Percentiles rank a stretch among this genome's conserved stretches.
Conservation (phyloP, 352 stramenopile genomes). For the Phytopythium cucurbitacearum region DNA sequence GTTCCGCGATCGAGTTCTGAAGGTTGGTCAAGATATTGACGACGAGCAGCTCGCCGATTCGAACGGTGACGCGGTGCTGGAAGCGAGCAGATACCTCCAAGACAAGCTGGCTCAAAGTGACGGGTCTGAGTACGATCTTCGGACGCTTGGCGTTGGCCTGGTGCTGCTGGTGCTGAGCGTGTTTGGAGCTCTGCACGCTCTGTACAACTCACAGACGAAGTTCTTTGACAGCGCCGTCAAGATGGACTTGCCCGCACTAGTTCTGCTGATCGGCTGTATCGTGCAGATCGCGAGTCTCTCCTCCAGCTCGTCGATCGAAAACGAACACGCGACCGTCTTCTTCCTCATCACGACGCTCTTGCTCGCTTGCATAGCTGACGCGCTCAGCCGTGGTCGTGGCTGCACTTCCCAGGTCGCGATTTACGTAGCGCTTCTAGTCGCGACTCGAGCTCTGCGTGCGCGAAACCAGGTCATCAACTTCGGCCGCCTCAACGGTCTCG, state of each 20-base stretch:
- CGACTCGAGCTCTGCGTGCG: slow-evolving; percentile 57
- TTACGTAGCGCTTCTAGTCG: slow-evolving; percentile 17
- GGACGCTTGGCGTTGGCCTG: slow-evolving; percentile 32
- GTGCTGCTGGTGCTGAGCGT: slow-evolving; percentile 26
- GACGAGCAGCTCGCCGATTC: slow-evolving; percentile 10
- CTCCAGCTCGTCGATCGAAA: slow-evolving; percentile 86
- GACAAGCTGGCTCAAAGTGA: slow-evolving; percentile 50
- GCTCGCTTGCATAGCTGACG: slow-evolving; percentile 8
- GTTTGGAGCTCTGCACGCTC: no score
- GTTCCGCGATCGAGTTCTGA: slow-evolving; percentile 9
- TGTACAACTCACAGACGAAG: no score
- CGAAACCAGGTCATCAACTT: slow-evolving; percentile 90
- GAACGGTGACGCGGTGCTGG: slow-evolving; percentile 13
- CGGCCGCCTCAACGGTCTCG: slow-evolving; percentile 58
- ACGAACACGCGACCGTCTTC: slow-evolving; percentile 83
- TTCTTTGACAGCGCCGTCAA: neutral
- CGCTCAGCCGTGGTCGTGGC: slow-evolving; percentile 7
- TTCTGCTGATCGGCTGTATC: slow-evolving; percentile 12
- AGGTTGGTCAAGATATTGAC: neutral
- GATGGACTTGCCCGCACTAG: neutral
- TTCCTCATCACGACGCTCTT: slow-evolving; percentile 64
- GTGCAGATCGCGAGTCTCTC: slow-evolving; percentile 61
- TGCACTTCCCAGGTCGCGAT: no score
- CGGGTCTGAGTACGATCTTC: slow-evolving; percentile 69
- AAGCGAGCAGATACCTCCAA: slow-evolving; percentile 47